These are phyloP conservation scores for Collybiopsis confluens DNA, from an alignment of 768 basidiomycete genomes.

Conservation along the genomic window DNA sequence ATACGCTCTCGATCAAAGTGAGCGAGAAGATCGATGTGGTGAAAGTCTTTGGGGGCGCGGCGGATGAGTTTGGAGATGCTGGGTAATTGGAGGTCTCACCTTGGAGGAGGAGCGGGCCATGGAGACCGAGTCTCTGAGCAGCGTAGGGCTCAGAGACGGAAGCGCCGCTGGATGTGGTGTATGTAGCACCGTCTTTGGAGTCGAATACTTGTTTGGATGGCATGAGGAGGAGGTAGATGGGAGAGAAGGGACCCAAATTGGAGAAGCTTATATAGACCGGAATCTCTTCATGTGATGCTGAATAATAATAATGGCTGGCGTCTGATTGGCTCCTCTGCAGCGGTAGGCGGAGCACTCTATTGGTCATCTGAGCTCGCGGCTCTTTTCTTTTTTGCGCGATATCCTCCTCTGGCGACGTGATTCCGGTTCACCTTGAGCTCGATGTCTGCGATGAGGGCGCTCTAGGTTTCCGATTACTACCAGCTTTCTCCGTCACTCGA, in stretches of 20 bases:
- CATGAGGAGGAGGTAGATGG: conserved; percentile 35
- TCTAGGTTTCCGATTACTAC: no score
- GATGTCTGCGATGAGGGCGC: no score
- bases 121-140: conserved; percentile 66
- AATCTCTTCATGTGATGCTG: not conserved
- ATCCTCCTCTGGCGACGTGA: no score
- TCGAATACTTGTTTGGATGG: conserved; percentile 58
- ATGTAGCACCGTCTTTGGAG: conserved; percentile 53
- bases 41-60: conserved; percentile 56
- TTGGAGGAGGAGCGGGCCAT: conserved; percentile 87
- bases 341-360: no score
- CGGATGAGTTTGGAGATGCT: not conserved
- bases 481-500: no score
- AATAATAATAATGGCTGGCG: no score
- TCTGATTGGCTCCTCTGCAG: no score
- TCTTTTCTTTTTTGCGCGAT: no score
- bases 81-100: conserved; percentile 35
- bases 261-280: not conserved
- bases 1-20: conserved; percentile 96
- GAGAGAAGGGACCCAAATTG: not conserved
- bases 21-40: conserved; percentile 83
- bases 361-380: no score
- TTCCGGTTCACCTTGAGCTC: no score
- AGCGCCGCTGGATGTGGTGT: conserved; percentile 86
- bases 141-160: conserved; percentile 75